Conservation (phyloP, 1,139 yeast species). For the Suhomyces wounanorum region DNA sequence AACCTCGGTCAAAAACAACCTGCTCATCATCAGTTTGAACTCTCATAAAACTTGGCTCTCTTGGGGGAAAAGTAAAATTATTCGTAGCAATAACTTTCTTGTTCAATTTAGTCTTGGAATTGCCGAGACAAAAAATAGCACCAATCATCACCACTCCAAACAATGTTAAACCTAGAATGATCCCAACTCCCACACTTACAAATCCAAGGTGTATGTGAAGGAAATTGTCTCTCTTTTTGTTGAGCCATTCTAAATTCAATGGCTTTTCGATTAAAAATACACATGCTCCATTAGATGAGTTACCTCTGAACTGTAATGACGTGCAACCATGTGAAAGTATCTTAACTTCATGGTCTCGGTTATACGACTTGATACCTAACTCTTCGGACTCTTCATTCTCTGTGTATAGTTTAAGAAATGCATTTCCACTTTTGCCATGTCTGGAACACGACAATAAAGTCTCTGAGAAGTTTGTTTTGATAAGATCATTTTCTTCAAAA, state of each 20-base stretch:
- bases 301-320: constrained; percentile 22
- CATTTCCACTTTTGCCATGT: constrained; percentile 41
- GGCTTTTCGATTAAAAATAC: constrained; percentile 75
- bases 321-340: constrained; percentile 72
- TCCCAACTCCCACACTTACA: constrained; percentile 66
- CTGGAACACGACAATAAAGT: constrained; percentile 46
- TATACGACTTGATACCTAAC: constrained; percentile 47
- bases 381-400: constrained; percentile 7
- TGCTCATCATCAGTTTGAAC: constrained; percentile 34
- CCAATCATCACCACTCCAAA: constrained; percentile 36
- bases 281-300: constrained; percentile 45
- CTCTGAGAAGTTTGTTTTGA: constrained; percentile 39
- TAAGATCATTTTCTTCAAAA: constrained; percentile 8
- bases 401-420: constrained; percentile 30
- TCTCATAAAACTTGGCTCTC: constrained; percentile 42
- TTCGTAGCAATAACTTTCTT: constrained; percentile 9
- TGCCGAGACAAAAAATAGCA: constrained; percentile 32
- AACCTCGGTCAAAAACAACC: constrained; percentile 38
- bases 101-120: constrained; percentile 15
- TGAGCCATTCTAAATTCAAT: constrained; percentile 57
- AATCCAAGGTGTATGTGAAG: constrained; percentile 64
- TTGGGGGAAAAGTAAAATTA: constrained; percentile 20
- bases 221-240: constrained; percentile 29
- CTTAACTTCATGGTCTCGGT: constrained; percentile 62
- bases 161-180: constrained; percentile 56